Evolutionary conservation across 176 grass and related monocot genomes (phyloP), one percentile per base, ranked within the genome.

Genomic region (Eleusine indica): DNA sequence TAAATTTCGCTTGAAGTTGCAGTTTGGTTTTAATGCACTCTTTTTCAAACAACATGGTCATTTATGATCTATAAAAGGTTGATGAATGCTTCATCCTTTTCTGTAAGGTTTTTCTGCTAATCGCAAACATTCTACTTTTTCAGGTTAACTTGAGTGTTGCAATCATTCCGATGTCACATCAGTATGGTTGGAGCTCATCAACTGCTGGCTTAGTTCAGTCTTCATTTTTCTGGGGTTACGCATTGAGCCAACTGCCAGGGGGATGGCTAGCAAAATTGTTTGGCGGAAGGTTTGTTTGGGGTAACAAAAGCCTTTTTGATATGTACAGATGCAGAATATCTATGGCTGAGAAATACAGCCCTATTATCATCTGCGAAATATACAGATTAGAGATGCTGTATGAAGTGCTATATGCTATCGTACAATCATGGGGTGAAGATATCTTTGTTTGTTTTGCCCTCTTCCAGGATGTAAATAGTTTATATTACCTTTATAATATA

Each of bases 101-200:
- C 6, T 14, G 38, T 16, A 37, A 43, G 15, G 19, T 63, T 48
- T 62, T 48, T n/a, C 13, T 49, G n/a, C 47, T 88, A 46, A 93
- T 60, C 41, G 18, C n/a, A 44, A 53, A 17, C 37, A 10, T 65
- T 82, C 75, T 73, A 70, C 9, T 32, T 80, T 87, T 94, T 61
- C 88, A 98, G 96, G 96, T 98, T 86, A 98, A 98, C 79, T 85
- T 98, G 83, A 98, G 96, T 74, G 48, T 98, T 72, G 96, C 96
- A 6, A 90, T 98, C 39, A 98, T 98, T 75, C 96, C 96, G 17
- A 98, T 98, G 93, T 98, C 96, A 52, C 93, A 95, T 74, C 91
- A 98, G 68, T 98, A 91, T 70, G 96, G 96, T 61, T 98, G 93
- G 93, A 98, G 90, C 70, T 95, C 96, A 13, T 90, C 96, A 35